Evolutionary conservation across 495 filamentous ascomycete genomes (phyloP).

Genomic region (Articulospora tetracladia): DNA sequence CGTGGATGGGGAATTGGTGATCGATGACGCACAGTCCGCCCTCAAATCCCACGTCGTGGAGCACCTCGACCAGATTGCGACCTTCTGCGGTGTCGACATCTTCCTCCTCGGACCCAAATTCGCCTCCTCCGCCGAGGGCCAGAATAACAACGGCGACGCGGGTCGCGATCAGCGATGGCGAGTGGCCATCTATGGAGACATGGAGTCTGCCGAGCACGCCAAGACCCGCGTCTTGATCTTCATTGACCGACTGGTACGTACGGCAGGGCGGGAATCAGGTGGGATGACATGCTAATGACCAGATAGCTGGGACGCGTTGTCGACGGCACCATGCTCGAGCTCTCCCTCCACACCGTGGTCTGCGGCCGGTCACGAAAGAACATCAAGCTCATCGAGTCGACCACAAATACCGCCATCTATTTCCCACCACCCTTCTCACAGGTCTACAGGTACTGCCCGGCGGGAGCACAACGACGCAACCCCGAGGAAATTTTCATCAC

Average conservation of each 20-base stretch:
- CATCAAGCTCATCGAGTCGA: conserved; percentile 93
- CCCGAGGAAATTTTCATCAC: conserved; percentile 92
- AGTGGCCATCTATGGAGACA: conserved; percentile 90
- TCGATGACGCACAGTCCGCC: conserved; percentile 67
- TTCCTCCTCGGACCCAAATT: conserved; percentile 86
- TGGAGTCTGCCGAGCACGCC: conserved; percentile 92
- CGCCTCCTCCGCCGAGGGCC: conserved; percentile 46
- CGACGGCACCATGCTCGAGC: conserved; percentile 76
- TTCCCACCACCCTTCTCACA: conserved; percentile 91
- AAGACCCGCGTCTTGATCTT: conserved; percentile 95
- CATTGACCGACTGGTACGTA: conserved; percentile 90
- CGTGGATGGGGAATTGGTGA: conserved; percentile 82
- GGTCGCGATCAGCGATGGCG: conserved; percentile 77
- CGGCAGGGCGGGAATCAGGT: conserved; percentile 6
- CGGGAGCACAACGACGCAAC: conserved; percentile 70
- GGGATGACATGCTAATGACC: conserved; percentile 2
- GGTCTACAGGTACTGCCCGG: conserved; percentile 83
- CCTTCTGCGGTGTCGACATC: conserved; percentile 89
- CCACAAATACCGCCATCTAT: conserved; percentile 93
- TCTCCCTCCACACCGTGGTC: conserved; percentile 82
- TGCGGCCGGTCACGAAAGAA: conserved; percentile 92
- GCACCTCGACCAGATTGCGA: conserved; percentile 77
- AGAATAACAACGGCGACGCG: conserved; percentile 59
- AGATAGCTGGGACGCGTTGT: conserved; percentile 78
- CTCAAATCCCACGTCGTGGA: conserved; percentile 63